A percentile compares a stretch with the other conserved stretches of the same genome.
Evolutionary conservation across 2,329 filamentous ascomycete genomes (phyloP).

Genomic region (Hypoxylon sp.): DNA sequence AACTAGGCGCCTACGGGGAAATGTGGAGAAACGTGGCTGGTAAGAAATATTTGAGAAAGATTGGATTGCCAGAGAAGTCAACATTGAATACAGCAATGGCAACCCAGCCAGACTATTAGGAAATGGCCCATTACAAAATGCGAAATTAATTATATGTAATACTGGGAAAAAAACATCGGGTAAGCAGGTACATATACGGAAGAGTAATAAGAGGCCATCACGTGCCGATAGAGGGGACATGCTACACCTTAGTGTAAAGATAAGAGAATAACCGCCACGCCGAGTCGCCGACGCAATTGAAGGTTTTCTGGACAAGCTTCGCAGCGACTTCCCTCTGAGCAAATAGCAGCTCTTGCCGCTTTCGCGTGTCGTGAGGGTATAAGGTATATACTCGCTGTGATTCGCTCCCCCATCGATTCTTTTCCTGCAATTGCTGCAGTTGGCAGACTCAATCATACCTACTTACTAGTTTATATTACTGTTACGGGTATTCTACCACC

Average conservation of each 20-base stretch:
- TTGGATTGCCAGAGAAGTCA: too few relatives aligned
- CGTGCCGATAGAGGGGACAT: constrained; percentile 40
- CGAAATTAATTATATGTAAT: too few relatives aligned
- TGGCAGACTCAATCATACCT: constrained; percentile 22
- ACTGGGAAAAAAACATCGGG: neutral
- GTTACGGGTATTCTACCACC: constrained; percentile 19
- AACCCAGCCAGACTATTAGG: neutral
- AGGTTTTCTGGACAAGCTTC: constrained; percentile 23
- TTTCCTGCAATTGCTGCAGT: constrained; percentile 7
- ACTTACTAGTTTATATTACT: constrained; percentile 8
- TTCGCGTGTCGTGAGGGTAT: constrained; percentile 11
- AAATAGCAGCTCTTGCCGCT: constrained; percentile 23
- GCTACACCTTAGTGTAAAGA: constrained; percentile 18
- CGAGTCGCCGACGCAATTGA: constrained; percentile 38
- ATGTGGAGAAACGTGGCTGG: neutral
- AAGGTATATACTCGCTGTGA: constrained; percentile 22
- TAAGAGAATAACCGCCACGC: constrained; percentile 35
- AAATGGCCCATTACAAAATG: too few relatives aligned
- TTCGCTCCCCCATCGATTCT: constrained; percentile 11
- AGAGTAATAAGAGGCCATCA: constrained; percentile 25
- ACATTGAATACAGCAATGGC: neutral
- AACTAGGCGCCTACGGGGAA: neutral
- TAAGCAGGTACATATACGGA: neutral
- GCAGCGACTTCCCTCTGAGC: constrained; percentile 11
- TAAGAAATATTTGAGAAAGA: too few relatives aligned